These are phyloP conservation scores for Penicillium bovifimosum DNA, from an alignment of 495 filamentous ascomycete species.

Conservation along the genomic window DNA sequence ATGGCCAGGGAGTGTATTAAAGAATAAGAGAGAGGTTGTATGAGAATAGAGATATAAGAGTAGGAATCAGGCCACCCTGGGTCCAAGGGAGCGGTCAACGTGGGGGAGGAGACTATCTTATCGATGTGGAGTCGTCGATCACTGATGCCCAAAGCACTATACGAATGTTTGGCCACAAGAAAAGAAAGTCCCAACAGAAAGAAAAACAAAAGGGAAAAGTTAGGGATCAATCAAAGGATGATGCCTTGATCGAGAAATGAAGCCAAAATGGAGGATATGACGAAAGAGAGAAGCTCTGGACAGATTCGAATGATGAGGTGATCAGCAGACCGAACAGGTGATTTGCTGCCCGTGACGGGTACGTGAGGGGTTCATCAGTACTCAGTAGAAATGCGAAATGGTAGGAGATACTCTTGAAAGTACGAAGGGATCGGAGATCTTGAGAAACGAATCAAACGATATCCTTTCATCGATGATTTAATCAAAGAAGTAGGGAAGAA, in stretches of 20 bases:
- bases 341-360: slow-evolving; percentile 21
- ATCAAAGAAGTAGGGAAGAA: not conserved
- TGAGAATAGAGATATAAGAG: slow-evolving; percentile 10
- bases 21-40: slow-evolving; percentile 10
- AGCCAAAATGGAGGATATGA: not conserved
- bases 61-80: slow-evolving; percentile 25
- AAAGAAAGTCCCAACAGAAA: not conserved
- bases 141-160: slow-evolving; percentile 22
- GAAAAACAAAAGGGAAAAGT: not conserved
- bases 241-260: not conserved
- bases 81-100: slow-evolving; percentile 26
- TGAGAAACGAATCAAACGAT: not conserved
- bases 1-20: slow-evolving; percentile 21
- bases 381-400: not conserved
- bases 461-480: not conserved
- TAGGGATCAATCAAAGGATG: not conserved
- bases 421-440: not conserved
- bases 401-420: not conserved
- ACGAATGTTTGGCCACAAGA: not conserved
- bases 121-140: slow-evolving; percentile 24
- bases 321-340: slow-evolving; percentile 28
- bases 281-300: not conserved
- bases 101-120: slow-evolving; percentile 27
- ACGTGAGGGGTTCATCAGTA: slow-evolving; percentile 1
- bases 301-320: slow-evolving; percentile 21